Evolutionary conservation across 176 grass and related monocot species (phyloP).

Genomic region (Zoysia pacifica): DNA sequence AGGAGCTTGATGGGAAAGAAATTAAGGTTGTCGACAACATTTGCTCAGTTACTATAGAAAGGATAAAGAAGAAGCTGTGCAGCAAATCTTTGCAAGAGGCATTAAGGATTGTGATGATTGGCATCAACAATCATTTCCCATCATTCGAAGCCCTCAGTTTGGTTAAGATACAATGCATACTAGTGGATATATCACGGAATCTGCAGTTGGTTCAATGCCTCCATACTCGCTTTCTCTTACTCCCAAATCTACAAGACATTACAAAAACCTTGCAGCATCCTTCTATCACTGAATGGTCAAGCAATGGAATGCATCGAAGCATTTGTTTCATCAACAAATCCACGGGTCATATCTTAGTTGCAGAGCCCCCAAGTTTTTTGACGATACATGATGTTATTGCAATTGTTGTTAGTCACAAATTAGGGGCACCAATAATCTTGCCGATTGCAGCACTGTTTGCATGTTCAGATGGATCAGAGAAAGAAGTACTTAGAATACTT

Average conservation of each 20-base stretch:
- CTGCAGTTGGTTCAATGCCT: constrained; percentile 69
- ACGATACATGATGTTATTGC: constrained; percentile 82
- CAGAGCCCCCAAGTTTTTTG: constrained; percentile 85
- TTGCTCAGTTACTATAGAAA: constrained; percentile 59
- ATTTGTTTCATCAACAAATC: constrained; percentile 74
- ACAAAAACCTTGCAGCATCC: constrained; percentile 50
- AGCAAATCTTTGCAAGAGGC: constrained; percentile 70
- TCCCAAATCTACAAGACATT: constrained; percentile 72
- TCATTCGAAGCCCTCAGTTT: constrained; percentile 71
- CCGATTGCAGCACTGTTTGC: constrained; percentile 76
- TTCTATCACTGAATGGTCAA: constrained; percentile 74
- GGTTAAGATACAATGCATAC: constrained; percentile 53
- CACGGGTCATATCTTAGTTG: constrained; percentile 69
- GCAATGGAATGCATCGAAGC: constrained; percentile 65
- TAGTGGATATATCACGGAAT: constrained; percentile 70
- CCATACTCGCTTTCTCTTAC: constrained; percentile 79
- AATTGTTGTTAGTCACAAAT: constrained; percentile 66
- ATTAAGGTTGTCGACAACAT: constrained; percentile 68
- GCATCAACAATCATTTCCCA: constrained; percentile 74
- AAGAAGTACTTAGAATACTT: constrained; percentile 71
- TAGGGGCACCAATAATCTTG: constrained; percentile 70
- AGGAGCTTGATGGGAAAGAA: constrained; percentile 79
- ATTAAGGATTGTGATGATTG: constrained; percentile 61
- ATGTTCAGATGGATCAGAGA: constrained; percentile 83
- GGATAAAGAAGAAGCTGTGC: constrained; percentile 71